Base-by-base conservation (phyloP, 2,329 filamentous ascomycete species). In the Ophiocordyceps polyrhachis-furcata region DNA sequence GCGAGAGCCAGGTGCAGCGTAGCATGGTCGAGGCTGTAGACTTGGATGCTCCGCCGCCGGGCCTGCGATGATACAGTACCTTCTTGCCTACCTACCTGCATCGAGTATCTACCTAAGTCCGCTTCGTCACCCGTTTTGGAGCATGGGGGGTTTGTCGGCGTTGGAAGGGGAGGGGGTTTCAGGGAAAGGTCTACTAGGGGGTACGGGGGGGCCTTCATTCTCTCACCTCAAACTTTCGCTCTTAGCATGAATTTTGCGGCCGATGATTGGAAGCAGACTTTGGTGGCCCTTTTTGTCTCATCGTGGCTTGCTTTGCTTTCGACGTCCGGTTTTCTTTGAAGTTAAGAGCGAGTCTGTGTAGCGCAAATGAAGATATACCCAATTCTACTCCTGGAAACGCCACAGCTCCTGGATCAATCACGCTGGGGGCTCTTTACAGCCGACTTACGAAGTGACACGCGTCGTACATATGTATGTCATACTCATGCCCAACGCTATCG, bases 1-100 rank as follows among this genome's bases (percentile, higher is more conserved):
- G 82, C 48, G 71, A 79, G 52, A 77, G 72, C 48, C 66, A 66
- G 19, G 62, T 66, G 46, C 68, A 79, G 53, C 67, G 71, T 31
- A 58, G 57, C 41, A 60, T 62, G 40, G 68, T 77, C 21, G 64
- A 68, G 47, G 65, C 59, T 8, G 65, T 78, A 40, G 74, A 77
- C 51, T 62, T 77, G 9, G 74, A 78, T 13, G 64, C 65, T 13
- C 69, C 70, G 29, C 70, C 70, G 9, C 62, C 61, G 6, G 61
- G 58, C 12, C 38, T 46, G 44, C 56, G 56, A 46, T 62, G 44
- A 59, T 46, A 19, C 23, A 6, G 5, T n/a, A n/a, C 7, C 7
- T 12, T 15, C n/a, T 19, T 19, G 2, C 15, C 15, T 17, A 3
- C 4, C 14, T 42, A 17, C 9, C 23, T 17, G 12, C 5, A 12